These are phyloP conservation scores for Podospora sp. DNA, from an alignment of 495 filamentous ascomycete genomes.

Conservation along the genomic window DNA sequence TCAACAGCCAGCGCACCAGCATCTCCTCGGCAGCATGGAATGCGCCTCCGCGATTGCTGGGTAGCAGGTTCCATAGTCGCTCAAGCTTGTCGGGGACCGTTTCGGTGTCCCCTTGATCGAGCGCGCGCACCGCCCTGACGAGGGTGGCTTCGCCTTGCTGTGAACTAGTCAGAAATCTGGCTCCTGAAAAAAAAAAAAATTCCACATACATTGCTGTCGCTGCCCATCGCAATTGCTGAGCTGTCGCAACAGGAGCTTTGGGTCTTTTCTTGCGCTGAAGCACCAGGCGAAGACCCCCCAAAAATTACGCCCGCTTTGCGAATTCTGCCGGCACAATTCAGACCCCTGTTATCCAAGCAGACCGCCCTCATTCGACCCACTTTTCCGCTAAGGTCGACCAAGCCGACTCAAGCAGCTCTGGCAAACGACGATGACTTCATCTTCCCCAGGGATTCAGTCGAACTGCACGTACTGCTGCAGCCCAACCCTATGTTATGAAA, in stretches of 20 bases:
- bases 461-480: too few species aligned
- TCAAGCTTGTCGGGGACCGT: slow-evolving; percentile 44
- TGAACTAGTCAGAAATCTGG: slow-evolving; percentile 13
- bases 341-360: neutral
- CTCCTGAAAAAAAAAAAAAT: neutral
- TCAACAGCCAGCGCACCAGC: slow-evolving; percentile 52
- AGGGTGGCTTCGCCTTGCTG: slow-evolving; percentile 33
- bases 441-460: too few species aligned
- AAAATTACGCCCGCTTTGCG: slow-evolving; percentile 26
- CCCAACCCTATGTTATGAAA: too few species aligned
- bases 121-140: slow-evolving; percentile 31
- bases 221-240: slow-evolving; percentile 17
- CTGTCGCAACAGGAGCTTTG: neutral
- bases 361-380: neutral
- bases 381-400: neutral
- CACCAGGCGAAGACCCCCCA: slow-evolving; percentile 15
- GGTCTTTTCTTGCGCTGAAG: neutral
- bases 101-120: slow-evolving; percentile 44
- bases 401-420: too few species aligned
- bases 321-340: slow-evolving; percentile 42
- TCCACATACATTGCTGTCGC: slow-evolving; percentile 4
- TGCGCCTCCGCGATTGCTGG: slow-evolving; percentile 33
- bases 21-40: slow-evolving; percentile 52
- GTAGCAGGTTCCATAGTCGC: slow-evolving; percentile 40
- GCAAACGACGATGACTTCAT: too few species aligned